Conservation (phyloP, 2,329 filamentous ascomycete genomes). For the Diaporthe citriasiana region DNA sequence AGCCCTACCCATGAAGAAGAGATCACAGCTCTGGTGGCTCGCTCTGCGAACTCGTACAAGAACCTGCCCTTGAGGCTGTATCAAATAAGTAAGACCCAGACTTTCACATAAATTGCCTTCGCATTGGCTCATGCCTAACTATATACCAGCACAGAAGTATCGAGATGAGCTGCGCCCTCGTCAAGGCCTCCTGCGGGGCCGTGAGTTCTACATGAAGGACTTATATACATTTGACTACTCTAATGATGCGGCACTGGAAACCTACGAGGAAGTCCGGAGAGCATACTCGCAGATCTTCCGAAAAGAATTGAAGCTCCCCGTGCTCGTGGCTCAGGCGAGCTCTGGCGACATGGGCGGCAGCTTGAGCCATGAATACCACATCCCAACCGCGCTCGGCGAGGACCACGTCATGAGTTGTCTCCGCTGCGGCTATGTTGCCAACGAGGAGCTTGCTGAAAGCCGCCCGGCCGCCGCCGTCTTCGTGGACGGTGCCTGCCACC, state of each 20-base stretch:
- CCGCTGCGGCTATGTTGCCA: slow-evolving; percentile 82
- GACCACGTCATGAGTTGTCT: slow-evolving; percentile 85
- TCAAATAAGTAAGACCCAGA: slow-evolving; percentile 77
- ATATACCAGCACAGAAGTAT: slow-evolving; percentile 82
- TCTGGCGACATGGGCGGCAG: slow-evolving; percentile 97
- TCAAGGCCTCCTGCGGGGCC: slow-evolving; percentile 86
- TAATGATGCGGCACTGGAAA: slow-evolving; percentile 77
- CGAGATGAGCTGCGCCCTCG: slow-evolving; percentile 91
- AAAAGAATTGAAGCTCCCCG: slow-evolving; percentile 84
- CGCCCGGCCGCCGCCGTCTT: slow-evolving; percentile 37
- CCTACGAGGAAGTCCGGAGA: slow-evolving; percentile 80
- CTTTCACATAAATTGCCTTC: no score
- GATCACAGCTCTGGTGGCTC: slow-evolving; percentile 85
- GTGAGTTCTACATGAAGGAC: slow-evolving; percentile 98
- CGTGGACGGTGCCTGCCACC: slow-evolving; percentile 12
- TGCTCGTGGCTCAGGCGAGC: slow-evolving; percentile 88
- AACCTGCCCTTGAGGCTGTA: slow-evolving; percentile 89
- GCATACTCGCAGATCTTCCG: slow-evolving; percentile 83
- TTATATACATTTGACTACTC: slow-evolving; percentile 93
- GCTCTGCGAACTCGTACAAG: slow-evolving; percentile 84
- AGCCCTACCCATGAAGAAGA: slow-evolving; percentile 98
- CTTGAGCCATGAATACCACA: slow-evolving; percentile 95
- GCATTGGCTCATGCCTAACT: neutral
- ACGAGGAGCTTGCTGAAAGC: slow-evolving; percentile 84
- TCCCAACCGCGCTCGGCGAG: slow-evolving; percentile 84